Evolutionary conservation across 352 stramenopile genomes (phyloP), one percentile per base, ranked within the genome.

Genomic region (Pythium aquatile): DNA sequence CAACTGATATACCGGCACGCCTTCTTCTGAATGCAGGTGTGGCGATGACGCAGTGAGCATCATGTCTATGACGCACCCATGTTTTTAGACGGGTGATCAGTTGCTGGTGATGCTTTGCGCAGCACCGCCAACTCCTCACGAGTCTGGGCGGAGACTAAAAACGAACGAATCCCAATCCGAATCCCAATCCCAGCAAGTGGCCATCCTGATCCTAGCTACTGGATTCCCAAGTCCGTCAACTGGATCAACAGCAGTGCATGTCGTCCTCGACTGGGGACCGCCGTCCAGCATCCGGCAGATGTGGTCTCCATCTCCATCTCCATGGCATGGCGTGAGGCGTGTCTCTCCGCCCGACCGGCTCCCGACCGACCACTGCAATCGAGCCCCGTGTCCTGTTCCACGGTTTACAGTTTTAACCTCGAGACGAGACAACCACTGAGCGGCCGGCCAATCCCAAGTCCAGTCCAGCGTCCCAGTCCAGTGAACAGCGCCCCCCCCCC

Each of bases 31-130:
- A 28, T 51, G 2, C 5, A 3, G 5, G 3, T 14, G 46, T 56
- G 14, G 49, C 32, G 49, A 56, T 56, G 49, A 56, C 49, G 26
- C 49, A 56, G 49, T 30, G 28, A 20, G 49, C 49, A 56, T 56
- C 49, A 56, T 39, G 28, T 40, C 32, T 40, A 40, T 56, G 49
- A 39, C 42, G 42, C 42, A 49, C 42, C 39, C 39, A 47, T 47
- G 39, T 47, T 47, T 49, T 49, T 49, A 28, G 42, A 49, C 42
- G 42, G 42, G 42, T 49, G 42, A 49, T 49, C 42, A 49, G 42
- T 28, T 49, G 42, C 20, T 49, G n/a, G 17, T 47, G 39, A 24
- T 47, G 39, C 39, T 47, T n/a, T 24, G 39, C 5, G 2, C 11
- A 47, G 39, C 39, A 47, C 39, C 39, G 39, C 39, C 39, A 20